These are phyloP conservation scores for Fusarium begoniae DNA, from an alignment of 2,329 filamentous ascomycete genomes.

Conservation along the genomic window DNA sequence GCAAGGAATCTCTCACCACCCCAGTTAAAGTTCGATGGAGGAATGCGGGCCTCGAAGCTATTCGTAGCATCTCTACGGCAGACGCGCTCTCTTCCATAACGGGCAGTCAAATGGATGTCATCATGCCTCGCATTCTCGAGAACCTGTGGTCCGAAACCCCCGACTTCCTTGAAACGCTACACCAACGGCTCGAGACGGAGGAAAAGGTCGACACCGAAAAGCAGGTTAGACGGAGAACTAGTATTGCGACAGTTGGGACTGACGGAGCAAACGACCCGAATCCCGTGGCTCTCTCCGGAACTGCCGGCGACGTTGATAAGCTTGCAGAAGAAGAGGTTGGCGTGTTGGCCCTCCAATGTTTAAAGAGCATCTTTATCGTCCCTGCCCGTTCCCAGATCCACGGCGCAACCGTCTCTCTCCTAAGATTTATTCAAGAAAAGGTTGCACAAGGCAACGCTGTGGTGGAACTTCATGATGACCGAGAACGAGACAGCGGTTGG, in stretches of 20 bases:
- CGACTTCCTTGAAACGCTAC: conserved; percentile 73
- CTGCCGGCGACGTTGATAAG: conserved; percentile 87
- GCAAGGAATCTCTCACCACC: conserved; percentile 68
- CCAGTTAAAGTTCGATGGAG: conserved; percentile 83
- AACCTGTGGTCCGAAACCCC: conserved; percentile 83
- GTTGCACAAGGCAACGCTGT: conserved; percentile 62
- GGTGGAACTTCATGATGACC: conserved; percentile 58
- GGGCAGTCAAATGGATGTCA: conserved; percentile 77
- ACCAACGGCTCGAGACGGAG: conserved; percentile 71
- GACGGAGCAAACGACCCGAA: conserved; percentile 69
- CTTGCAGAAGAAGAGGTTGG: conserved; percentile 90
- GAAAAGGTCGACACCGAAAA: conserved; percentile 75
- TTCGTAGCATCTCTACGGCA: conserved; percentile 82
- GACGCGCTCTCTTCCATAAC: conserved; percentile 80
- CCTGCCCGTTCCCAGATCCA: conserved; percentile 86
- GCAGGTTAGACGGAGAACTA: conserved; percentile 73
- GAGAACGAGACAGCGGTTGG: conserved; percentile 71
- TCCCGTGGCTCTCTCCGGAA: conserved; percentile 77
- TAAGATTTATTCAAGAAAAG: conserved; percentile 76
- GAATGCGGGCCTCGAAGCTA: conserved; percentile 77
- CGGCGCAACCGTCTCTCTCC: conserved; percentile 74
- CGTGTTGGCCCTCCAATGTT: conserved; percentile 82
- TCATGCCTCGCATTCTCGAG: conserved; percentile 86
- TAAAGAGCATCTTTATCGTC: conserved; percentile 85
- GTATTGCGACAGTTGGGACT: conserved; percentile 78